Conservation (phyloP, 805 yeast genomes). For the Candida ponderosae region DNA sequence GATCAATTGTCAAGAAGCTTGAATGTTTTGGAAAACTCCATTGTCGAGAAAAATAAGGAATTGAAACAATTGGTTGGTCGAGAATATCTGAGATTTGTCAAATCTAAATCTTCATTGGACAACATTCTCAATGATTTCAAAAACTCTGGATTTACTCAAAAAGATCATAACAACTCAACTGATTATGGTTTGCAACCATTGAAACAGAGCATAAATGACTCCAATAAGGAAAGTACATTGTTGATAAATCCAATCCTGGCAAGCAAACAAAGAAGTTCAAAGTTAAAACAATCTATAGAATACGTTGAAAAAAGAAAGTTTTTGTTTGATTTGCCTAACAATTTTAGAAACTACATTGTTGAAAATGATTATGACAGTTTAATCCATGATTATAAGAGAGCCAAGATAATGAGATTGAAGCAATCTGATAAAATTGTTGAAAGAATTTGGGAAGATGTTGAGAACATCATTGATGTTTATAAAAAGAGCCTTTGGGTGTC, state of each 20-base stretch:
- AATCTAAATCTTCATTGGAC: conserved; percentile 57
- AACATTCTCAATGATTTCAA: conserved; percentile 48
- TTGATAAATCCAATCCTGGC: conserved; percentile 53
- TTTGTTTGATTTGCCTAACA: conserved; percentile 51
- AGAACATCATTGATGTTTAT: conserved; percentile 44
- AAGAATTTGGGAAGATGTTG: conserved; percentile 51
- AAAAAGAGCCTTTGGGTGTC: conserved; percentile 45
- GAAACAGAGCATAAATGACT: conserved; percentile 35
- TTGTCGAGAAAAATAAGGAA: conserved; percentile 40
- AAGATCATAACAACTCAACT: conserved; percentile 5
- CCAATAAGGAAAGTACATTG: conserved; percentile 44
- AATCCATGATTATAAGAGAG: conserved; percentile 48
- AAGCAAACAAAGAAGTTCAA: conserved; percentile 37
- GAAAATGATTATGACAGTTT: conserved; percentile 51
- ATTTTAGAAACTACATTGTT: conserved; percentile 32
- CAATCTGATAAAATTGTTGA: conserved; percentile 32
- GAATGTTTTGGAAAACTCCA: conserved; percentile 38
- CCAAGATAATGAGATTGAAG: conserved; percentile 23
- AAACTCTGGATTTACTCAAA: conserved; percentile 20
- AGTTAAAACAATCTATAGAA: conserved; percentile 39
- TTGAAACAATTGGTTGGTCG: conserved; percentile 44
- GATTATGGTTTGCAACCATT: conserved; percentile 23
- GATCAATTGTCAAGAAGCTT: conserved; percentile 41
- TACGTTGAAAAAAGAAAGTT: conserved; percentile 44
- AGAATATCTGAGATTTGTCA: conserved; percentile 59